A percentile compares a stretch with the other conserved stretches of the same genome.
Conservation (phyloP, 2,329 filamentous ascomycete genomes). For the Aspergillus sclerotialis region DNA sequence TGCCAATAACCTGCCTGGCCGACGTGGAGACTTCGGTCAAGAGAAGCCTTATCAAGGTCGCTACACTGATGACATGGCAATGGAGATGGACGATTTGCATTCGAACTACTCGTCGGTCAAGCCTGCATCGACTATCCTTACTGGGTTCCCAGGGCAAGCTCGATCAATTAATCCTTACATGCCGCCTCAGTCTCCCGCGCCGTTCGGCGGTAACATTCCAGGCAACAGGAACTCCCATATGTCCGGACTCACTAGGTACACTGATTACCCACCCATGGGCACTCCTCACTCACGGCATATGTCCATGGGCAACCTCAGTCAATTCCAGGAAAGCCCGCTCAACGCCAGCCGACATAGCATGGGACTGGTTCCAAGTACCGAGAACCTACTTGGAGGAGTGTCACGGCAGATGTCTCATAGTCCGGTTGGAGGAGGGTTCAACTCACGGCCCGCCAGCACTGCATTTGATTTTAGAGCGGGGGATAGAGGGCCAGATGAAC, state of each 20-base stretch:
- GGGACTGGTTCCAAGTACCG: conserved; percentile 37
- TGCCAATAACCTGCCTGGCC: conserved; percentile 80
- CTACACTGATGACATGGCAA: conserved; percentile 68
- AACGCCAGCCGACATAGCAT: conserved; percentile 35
- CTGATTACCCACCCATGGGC: conserved; percentile 48
- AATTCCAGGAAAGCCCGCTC: conserved; percentile 34
- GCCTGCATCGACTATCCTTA: conserved; percentile 76
- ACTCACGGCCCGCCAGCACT: conserved; percentile 45
- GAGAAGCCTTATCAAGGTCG: conserved; percentile 48
- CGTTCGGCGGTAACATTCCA: conserved; percentile 51
- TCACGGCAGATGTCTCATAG: conserved; percentile 37
- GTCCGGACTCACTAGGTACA: conserved; percentile 58
- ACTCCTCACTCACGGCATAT: conserved; percentile 45
- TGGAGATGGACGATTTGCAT: conserved; percentile 96
- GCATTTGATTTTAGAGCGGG: conserved; percentile 52
- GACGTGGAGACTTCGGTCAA: conserved; percentile 65
- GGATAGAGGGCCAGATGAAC: conserved; percentile 63
- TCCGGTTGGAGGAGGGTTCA: conserved; percentile 39
- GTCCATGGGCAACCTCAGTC: conserved; percentile 52
- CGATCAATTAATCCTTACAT: conserved; percentile 58
- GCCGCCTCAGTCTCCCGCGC: conserved; percentile 74
- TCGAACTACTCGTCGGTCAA: conserved; percentile 91
- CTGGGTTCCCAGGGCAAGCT: conserved; percentile 64
- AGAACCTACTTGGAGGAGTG: conserved; percentile 35
- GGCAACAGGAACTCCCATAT: conserved; percentile 62